phyloP scores from a whole-genome alignment of 495 filamentous ascomycete species.

The Aspergillus avenaceus region DNA sequence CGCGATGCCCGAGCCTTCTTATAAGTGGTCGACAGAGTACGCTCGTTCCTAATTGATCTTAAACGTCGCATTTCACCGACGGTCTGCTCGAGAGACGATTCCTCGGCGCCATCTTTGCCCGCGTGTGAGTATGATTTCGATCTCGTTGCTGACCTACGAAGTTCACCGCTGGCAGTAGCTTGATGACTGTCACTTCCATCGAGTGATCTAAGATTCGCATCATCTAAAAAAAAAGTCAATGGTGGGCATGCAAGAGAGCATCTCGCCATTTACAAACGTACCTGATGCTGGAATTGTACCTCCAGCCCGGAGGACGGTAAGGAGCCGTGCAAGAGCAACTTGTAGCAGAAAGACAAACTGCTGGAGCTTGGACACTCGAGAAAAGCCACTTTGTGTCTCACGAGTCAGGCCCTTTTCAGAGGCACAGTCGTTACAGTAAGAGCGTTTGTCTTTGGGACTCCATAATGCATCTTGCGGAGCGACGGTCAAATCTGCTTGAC shows the following conservation, averaged over 20 bases:
- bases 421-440: slow-evolving; percentile 69
- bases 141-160: slow-evolving; percentile 60
- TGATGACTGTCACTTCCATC: slow-evolving; percentile 64
- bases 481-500: slow-evolving; percentile 65
- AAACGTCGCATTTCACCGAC: slow-evolving; percentile 90
- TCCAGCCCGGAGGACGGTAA: slow-evolving; percentile 78
- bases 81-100: slow-evolving; percentile 88
- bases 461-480: slow-evolving; percentile 61
- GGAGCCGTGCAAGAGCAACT: slow-evolving; percentile 84
- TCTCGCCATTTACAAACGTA: slow-evolving; percentile 28
- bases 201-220: slow-evolving; percentile 64
- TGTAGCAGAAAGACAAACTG: slow-evolving; percentile 92
- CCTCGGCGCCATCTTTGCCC: slow-evolving; percentile 51
- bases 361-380: slow-evolving; percentile 72
- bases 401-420: slow-evolving; percentile 36
- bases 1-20: slow-evolving; percentile 85
- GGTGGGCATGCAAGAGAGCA: not conserved
- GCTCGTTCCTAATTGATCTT: slow-evolving; percentile 89
- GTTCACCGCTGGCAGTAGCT: slow-evolving; percentile 32
- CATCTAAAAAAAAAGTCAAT: slow-evolving; percentile 47
- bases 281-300: slow-evolving; percentile 74
- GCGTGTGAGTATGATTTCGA: slow-evolving; percentile 71
- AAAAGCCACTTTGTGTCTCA: slow-evolving; percentile 52
- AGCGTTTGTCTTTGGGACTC: slow-evolving; percentile 57
- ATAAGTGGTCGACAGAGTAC: slow-evolving; percentile 85